phyloP scores from a whole-genome alignment of 2,329 filamentous ascomycete genomes.

The Diplodia mutila region DNA sequence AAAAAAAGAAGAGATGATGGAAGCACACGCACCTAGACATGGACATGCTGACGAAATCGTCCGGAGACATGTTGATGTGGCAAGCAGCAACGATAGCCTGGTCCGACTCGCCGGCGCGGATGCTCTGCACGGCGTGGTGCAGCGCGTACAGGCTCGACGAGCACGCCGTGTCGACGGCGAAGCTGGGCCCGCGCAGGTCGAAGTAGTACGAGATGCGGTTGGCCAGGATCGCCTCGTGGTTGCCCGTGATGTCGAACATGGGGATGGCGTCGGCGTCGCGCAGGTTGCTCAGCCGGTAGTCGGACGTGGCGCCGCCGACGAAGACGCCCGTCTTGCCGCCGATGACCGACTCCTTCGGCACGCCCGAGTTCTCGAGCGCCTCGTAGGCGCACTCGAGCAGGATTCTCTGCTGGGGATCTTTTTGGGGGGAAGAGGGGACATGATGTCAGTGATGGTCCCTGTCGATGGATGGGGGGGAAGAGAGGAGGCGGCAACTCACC shows the following conservation, averaged over 20 bases:
- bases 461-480: background rate
- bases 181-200: slow-evolving; percentile 37
- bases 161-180: slow-evolving; percentile 41
- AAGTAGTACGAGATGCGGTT: slow-evolving; percentile 40
- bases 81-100: slow-evolving; percentile 28
- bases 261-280: slow-evolving; percentile 8
- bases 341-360: slow-evolving; percentile 27
- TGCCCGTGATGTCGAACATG: slow-evolving; percentile 26
- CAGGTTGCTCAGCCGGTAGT: slow-evolving; percentile 31
- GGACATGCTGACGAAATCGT: slow-evolving; percentile 28
- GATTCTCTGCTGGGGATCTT: slow-evolving; percentile 35
- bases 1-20: no score
- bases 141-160: slow-evolving; percentile 36
- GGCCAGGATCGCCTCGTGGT: slow-evolving; percentile 34
- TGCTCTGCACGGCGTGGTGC: slow-evolving; percentile 37
- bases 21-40: slow-evolving; percentile 29
- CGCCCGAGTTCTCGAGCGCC: slow-evolving; percentile 31
- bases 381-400: slow-evolving; percentile 32
- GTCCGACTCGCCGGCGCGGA: slow-evolving; percentile 28
- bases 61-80: slow-evolving; percentile 28
- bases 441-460: background rate
- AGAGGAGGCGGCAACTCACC: background rate
- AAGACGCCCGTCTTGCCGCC: slow-evolving; percentile 34
- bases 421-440: background rate
- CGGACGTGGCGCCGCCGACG: slow-evolving; percentile 31